Evolutionary conservation across 2,329 filamentous ascomycete species (phyloP).

Genomic region (Claviceps paspali): DNA sequence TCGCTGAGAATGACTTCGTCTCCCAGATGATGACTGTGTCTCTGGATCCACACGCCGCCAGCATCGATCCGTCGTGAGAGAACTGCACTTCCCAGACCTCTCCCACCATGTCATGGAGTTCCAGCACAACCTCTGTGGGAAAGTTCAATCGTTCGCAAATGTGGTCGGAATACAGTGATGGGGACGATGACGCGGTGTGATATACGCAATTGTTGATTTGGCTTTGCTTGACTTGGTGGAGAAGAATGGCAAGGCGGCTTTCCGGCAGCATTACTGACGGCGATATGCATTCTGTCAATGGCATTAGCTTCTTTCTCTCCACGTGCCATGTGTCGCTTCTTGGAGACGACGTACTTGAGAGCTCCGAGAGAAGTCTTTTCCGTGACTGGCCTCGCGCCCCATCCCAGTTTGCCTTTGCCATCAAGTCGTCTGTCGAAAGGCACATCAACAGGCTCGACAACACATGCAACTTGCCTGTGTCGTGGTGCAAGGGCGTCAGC

Average conservation of each 20-base stretch:
- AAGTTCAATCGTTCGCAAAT: slow-evolving; percentile 67
- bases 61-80: slow-evolving; percentile 67
- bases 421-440: slow-evolving; percentile 59
- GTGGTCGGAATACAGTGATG: slow-evolving; percentile 83
- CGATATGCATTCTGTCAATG: slow-evolving; percentile 60
- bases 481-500: slow-evolving; percentile 70
- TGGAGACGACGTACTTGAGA: slow-evolving; percentile 52
- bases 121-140: slow-evolving; percentile 53
- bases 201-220: slow-evolving; percentile 78
- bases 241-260: slow-evolving; percentile 64
- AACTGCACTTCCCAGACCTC: slow-evolving; percentile 91
- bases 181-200: slow-evolving; percentile 65
- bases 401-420: slow-evolving; percentile 68
- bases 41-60: slow-evolving; percentile 72
- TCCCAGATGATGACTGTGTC: slow-evolving; percentile 71
- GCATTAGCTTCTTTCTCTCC: background rate
- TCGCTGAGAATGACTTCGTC: slow-evolving; percentile 49
- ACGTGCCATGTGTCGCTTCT: too few species aligned
- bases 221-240: slow-evolving; percentile 69
- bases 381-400: slow-evolving; percentile 64
- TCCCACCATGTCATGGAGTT: slow-evolving; percentile 57
- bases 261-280: slow-evolving; percentile 95
- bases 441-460: slow-evolving; percentile 90
- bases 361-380: slow-evolving; percentile 56
- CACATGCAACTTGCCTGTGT: slow-evolving; percentile 61